These are phyloP conservation scores for Entonaema liquescens DNA, from an alignment of 495 filamentous ascomycete species.

Conservation along the genomic window DNA sequence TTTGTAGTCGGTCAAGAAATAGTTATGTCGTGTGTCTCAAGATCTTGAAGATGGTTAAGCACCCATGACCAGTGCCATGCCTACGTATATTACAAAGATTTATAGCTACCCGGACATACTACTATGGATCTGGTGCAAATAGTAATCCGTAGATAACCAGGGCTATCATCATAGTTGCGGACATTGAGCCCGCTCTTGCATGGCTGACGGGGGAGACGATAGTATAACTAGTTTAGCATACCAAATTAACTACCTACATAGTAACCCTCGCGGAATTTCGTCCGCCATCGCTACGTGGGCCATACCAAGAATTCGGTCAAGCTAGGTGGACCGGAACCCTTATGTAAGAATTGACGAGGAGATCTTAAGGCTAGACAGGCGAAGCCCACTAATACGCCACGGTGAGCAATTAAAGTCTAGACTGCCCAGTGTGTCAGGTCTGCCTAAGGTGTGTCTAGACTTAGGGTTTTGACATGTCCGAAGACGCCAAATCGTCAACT, in stretches of 20 bases:
- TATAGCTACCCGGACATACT: background rate
- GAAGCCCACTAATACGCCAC: conserved; percentile 12
- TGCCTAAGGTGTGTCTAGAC: background rate
- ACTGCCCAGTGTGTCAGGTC: background rate
- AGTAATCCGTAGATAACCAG: background rate
- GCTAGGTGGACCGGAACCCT: background rate
- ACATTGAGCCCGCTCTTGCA: conserved; percentile 28
- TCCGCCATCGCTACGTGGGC: background rate
- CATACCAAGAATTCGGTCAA: background rate
- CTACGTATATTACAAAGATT: background rate
- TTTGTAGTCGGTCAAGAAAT: background rate
- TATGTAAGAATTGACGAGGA: background rate
- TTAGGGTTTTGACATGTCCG: conserved; percentile 8
- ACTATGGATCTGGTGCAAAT: background rate
- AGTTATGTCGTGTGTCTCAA: background rate
- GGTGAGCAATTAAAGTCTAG: background rate
- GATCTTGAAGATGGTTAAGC: background rate
- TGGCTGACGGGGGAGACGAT: conserved; percentile 2
- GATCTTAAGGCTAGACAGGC: background rate
- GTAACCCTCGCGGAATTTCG: conserved; percentile 13
- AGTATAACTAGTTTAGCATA: conserved; percentile 2
- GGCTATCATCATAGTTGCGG: conserved; percentile 31
- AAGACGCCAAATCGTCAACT: conserved; percentile 10
- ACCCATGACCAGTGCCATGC: background rate
- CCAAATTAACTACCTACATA: background rate